Conservation (phyloP, 768 basidiomycete genomes). For the Termitomyces sp. region DNA sequence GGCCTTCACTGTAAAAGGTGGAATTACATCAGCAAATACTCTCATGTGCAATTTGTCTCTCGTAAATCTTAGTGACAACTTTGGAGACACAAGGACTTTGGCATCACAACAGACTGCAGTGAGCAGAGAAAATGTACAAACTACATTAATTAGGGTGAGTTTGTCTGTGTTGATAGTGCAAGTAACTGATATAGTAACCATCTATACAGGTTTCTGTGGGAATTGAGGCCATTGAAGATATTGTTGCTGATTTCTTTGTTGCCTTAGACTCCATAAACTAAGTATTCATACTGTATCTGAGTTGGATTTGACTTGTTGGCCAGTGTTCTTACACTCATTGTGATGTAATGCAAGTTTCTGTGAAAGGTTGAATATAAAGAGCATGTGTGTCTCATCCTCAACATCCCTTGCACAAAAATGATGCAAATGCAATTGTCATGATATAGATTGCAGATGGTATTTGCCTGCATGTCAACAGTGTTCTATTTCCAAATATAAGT, state of each 20-base stretch:
- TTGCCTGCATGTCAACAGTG: too few relatives aligned
- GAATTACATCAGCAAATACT: background rate
- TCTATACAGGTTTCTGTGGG: background rate
- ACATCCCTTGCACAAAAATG: too few relatives aligned
- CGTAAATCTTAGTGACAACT: background rate
- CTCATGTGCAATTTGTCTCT: background rate
- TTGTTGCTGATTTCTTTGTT: background rate
- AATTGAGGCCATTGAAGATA: background rate
- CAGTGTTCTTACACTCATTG: too few relatives aligned
- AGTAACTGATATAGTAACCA: background rate
- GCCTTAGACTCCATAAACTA: background rate
- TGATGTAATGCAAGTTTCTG: too few relatives aligned
- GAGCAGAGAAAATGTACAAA: background rate
- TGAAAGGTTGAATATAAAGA: too few relatives aligned
- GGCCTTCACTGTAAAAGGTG: background rate
- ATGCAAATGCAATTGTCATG: too few relatives aligned
- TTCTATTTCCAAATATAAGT: too few relatives aligned
- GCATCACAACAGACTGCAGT: background rate
- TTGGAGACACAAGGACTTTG: conserved; percentile 1
- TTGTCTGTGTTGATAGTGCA: background rate
- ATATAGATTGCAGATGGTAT: too few relatives aligned
- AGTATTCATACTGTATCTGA: background rate
- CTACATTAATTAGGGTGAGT: background rate
- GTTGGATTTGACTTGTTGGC: too few relatives aligned
- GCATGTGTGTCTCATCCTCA: too few relatives aligned